A percentile compares a stretch with the other conserved stretches of the same genome.
Conservation (phyloP, 106 monocot species). For the Alisma plantagoaquatica region DNA sequence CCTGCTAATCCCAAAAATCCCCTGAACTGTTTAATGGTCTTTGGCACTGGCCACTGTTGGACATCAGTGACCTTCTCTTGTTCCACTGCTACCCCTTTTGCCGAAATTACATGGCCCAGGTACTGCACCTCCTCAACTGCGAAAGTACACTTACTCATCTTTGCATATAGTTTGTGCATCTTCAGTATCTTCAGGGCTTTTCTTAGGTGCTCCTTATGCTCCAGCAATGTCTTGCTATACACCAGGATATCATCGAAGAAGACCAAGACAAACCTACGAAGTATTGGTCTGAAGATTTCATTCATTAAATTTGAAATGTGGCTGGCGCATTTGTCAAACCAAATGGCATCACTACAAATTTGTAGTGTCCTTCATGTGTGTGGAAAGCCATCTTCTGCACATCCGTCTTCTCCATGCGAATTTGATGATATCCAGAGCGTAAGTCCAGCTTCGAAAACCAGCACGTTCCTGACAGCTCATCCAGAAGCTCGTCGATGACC, state of each 20-base stretch:
- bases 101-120: slow-evolving; percentile 2
- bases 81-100: neutral
- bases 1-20: slow-evolving; percentile 11
- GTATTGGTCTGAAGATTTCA: neutral
- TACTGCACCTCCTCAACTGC: neutral
- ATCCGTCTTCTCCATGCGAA: too few relatives aligned
- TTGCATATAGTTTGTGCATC: too few relatives aligned
- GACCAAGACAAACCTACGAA: slow-evolving; percentile 1
- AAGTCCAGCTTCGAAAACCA: too few relatives aligned
- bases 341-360: slow-evolving; percentile 4
- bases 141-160: neutral
- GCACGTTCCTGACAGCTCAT: too few relatives aligned
- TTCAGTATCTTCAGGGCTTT: neutral
- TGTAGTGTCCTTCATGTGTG: neutral
- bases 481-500: too few relatives aligned
- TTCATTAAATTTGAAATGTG: neutral
- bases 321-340: slow-evolving; percentile 6
- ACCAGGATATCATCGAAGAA: slow-evolving; percentile 6
- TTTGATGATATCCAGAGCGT: slow-evolving; percentile 3
- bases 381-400: too few relatives aligned
- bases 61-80: neutral
- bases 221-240: neutral
- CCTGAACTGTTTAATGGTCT: neutral
- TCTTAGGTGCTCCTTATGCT: neutral
- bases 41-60: neutral